Evolutionary conservation across 257 asterid genomes (phyloP), one percentile per base, ranked within the genome.

Genomic region (Salvia splendens): DNA sequence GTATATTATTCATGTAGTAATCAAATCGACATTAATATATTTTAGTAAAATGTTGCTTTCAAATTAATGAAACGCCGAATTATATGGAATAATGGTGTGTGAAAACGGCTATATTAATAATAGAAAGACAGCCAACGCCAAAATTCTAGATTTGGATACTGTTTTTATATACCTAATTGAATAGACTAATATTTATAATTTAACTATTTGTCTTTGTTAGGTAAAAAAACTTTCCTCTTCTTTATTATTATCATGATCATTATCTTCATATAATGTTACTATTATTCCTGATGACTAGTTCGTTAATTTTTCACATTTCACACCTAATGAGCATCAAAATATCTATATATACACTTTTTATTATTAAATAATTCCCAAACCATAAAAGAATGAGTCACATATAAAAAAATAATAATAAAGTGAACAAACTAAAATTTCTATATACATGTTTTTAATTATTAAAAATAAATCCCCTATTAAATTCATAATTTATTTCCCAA

Each of bases 51-150:
- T 8, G 54, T 56, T 56, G 36, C 50, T 41, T 75, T 47, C 30
- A 4, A 53, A 76, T 52, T 16, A 60, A 42, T 65, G 64, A 61
- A 64, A 10, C 49, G 65, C 69, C 78, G 58, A 72, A 55, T 65
- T 46, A 45, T 17, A 51, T 76, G 49, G 73, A 36, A 36, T 53
- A 54, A 49, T 17, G 65, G 32, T 78, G 67, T 55, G 64, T 66
- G 80, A 68, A 61, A 71, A 35, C 20, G 61, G 61, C 24, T 59
- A 50, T 61, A 63, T 62, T 49, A 68, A 42, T 73, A 35, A 63
- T 32, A 42, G 50, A 67, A 72, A 71, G 82, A 80, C 85, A 85
- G 84, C 80, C 83, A 80, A 42, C 70, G 77, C 86, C 86, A 82
- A 80, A 80, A 75, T 32, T 73, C 35, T 12, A 71, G 83, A 82